Conservation (phyloP, 495 filamentous ascomycete genomes). For the Penicillium crystallinum region DNA sequence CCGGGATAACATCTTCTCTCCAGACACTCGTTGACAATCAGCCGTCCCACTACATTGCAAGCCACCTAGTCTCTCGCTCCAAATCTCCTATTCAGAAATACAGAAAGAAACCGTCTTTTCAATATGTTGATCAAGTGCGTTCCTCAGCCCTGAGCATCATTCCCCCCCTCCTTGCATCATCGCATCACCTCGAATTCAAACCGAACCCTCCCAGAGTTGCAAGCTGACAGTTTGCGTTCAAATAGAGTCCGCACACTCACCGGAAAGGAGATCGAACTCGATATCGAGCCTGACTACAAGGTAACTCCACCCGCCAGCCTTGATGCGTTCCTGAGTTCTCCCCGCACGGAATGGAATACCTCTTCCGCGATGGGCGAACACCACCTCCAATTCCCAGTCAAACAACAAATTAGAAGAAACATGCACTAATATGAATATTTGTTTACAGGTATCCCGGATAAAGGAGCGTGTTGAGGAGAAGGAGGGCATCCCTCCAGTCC, state of each 20-base stretch:
- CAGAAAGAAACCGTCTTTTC: constrained; percentile 4
- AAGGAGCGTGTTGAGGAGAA: constrained; percentile 99
- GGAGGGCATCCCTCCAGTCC: constrained; percentile 95
- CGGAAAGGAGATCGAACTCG: constrained; percentile 96
- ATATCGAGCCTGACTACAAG: constrained; percentile 91
- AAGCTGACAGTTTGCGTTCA: constrained; percentile 9
- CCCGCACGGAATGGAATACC: neutral
- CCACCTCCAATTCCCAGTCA: neutral
- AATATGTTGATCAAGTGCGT: constrained; percentile 50
- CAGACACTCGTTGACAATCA: constrained; percentile 11
- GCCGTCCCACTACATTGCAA: neutral
- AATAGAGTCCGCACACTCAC: constrained; percentile 94
- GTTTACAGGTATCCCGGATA: constrained; percentile 73
- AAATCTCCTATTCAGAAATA: neutral
- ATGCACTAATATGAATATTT: neutral
- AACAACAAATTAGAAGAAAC: neutral
- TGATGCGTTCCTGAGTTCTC: neutral
- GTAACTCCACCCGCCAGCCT: constrained; percentile 41
- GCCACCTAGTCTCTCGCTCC: neutral
- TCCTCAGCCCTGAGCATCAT: neutral
- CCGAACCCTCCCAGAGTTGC: neutral
- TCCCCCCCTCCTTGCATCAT: constrained; percentile 19
- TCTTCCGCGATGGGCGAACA: neutral
- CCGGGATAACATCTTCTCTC: constrained; percentile 20
- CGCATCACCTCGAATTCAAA: neutral